phyloP scores from a whole-genome alignment of 768 basidiomycete genomes.

The Pulveroboletus sp. region DNA sequence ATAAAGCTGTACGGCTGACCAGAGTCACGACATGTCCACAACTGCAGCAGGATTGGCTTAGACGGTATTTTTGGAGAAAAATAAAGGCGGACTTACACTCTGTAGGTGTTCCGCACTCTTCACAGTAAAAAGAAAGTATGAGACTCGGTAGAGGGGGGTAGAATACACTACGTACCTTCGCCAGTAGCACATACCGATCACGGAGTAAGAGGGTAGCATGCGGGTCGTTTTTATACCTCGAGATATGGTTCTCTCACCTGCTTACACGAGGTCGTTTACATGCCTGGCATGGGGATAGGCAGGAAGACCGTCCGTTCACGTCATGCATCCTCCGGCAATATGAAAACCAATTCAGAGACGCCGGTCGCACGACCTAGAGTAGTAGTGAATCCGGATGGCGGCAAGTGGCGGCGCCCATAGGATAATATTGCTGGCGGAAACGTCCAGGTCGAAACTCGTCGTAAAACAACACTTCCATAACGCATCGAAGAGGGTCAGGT shows the following conservation, averaged over 20 bases:
- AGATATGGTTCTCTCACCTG: constrained; percentile 24
- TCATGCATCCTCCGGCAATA: constrained; percentile 24
- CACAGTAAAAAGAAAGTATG: constrained; percentile 8
- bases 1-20: constrained; percentile 32
- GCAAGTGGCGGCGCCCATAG: constrained; percentile 8
- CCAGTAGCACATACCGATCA: constrained; percentile 54
- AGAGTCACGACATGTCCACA: constrained; percentile 54
- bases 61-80: not conserved
- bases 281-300: constrained; percentile 25
- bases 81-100: constrained; percentile 34
- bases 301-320: constrained; percentile 22
- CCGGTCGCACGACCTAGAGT: constrained; percentile 28
- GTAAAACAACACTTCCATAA: constrained; percentile 27
- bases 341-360: constrained; percentile 25
- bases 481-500: constrained; percentile 24
- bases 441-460: constrained; percentile 29
- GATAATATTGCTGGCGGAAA: constrained; percentile 23
- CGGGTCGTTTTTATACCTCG: constrained; percentile 29
- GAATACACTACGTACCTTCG: constrained; percentile 44
- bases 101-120: constrained; percentile 59
- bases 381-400: constrained; percentile 22
- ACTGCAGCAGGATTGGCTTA: constrained; percentile 28
- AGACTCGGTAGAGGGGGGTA: constrained; percentile 10
- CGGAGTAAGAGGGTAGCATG: constrained; percentile 5
- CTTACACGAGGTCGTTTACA: constrained; percentile 26